Evolutionary conservation across 1,284 basidiomycete genomes (phyloP).

Genomic region (Takashimella koratensis): DNA sequence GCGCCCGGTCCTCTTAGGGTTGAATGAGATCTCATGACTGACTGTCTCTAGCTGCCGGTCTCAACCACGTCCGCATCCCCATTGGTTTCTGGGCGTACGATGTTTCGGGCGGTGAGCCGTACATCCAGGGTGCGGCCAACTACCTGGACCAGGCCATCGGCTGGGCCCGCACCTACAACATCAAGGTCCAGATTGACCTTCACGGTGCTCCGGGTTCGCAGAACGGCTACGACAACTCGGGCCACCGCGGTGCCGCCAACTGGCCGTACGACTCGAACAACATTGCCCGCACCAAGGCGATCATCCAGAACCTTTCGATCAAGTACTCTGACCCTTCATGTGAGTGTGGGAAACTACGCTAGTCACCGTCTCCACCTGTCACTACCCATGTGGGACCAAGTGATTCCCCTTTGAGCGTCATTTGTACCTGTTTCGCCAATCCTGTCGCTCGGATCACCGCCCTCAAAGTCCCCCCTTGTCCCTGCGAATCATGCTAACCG

Average conservation of each 20-base stretch:
- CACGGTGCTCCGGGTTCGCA: constrained; percentile 82
- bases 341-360: background rate
- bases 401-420: no score
- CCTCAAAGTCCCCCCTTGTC: background rate
- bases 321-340: constrained; percentile 40
- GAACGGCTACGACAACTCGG: constrained; percentile 77
- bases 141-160: constrained; percentile 59
- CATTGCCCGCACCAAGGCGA: constrained; percentile 64
- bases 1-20: background rate
- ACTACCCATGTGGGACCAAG: background rate
- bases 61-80: constrained; percentile 78
- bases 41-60: constrained; percentile 53
- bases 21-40: background rate
- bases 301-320: constrained; percentile 55
- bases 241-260: constrained; percentile 60
- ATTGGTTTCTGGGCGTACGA: constrained; percentile 82
- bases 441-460: background rate
- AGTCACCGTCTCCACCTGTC: background rate
- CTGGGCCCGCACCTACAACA: constrained; percentile 70
- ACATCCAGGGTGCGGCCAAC: constrained; percentile 47
- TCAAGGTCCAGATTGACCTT: constrained; percentile 66
- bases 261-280: constrained; percentile 70
- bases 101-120: constrained; percentile 73
- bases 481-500: background rate
- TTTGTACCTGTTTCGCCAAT: no score